These are phyloP conservation scores for Lonicera japonica DNA, from an alignment of 129 eudicot genomes.

Conservation along the genomic window DNA sequence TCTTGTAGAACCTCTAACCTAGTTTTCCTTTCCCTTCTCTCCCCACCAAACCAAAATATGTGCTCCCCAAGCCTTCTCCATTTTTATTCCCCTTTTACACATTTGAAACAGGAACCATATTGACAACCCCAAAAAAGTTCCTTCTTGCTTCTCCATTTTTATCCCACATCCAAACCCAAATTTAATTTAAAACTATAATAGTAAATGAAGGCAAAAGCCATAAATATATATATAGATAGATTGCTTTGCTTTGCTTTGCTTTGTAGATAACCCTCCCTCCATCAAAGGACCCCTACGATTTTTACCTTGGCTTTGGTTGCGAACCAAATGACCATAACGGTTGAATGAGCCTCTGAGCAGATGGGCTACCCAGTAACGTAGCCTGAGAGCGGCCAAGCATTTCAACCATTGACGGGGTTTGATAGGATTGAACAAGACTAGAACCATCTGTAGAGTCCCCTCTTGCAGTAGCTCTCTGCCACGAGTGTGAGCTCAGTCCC, in stretches of 20 bases:
- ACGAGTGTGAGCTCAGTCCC: constrained; percentile 87
- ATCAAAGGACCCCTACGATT: neutral
- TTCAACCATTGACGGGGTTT: constrained; percentile 78
- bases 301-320: constrained; percentile 55
- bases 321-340: constrained; percentile 50
- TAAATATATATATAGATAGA: too few species aligned
- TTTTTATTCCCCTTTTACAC: constrained; percentile 41
- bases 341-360: constrained; percentile 40
- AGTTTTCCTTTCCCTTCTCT: constrained; percentile 24
- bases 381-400: constrained; percentile 84
- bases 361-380: constrained; percentile 52
- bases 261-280: neutral
- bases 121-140: constrained; percentile 40
- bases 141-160: constrained; percentile 19
- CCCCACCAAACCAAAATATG: constrained; percentile 12
- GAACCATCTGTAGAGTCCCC: constrained; percentile 80
- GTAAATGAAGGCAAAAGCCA: too few species aligned
- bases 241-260: too few species aligned
- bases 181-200: neutral
- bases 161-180: constrained; percentile 26
- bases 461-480: constrained; percentile 93
- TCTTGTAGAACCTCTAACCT: constrained; percentile 25
- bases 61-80: constrained; percentile 19
- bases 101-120: constrained; percentile 27
- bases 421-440: constrained; percentile 63